Evolutionary conservation across 495 filamentous ascomycete genomes (phyloP), one percentile per base, ranked within the genome.

Genomic region (Penicillium taxi): DNA sequence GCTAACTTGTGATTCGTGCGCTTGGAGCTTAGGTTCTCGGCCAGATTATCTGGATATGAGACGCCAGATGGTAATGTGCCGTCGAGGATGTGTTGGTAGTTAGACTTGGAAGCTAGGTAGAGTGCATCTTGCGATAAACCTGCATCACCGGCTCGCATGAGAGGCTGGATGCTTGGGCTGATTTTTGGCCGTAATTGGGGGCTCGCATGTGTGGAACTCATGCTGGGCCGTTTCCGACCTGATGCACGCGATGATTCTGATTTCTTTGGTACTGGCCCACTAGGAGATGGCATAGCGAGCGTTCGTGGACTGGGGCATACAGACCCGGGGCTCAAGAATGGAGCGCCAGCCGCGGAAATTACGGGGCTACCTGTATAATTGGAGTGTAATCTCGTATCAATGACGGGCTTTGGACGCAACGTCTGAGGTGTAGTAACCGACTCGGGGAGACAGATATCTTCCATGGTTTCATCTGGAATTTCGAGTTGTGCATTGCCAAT

Each of bases 1-100:
- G 91, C 91, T 40, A 98, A 82, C 58, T 98, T 98, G 66, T 98
- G 91, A 25, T 86, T 94, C 5, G 91, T 96, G 43, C 91, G 83
- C 66, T 98, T 98, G 7, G 86, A 94, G 17, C 88, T 96, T 20
- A 98, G 64, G 37, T 93, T 93, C 21, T 88, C 91, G 4, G 87
- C 90, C 13, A 98, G 71, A 11, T 86, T 82, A 47, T 85, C 83
- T 0, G 91, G 91, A 44, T 95, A 98, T 1, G 80, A 84, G 16
- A 98, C 82, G 8, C 91, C 91, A 0, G 86, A 86, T 4, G 94
- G 77, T 27, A 82, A 77, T 26, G 82, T 96, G 27, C 91, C 91
- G 54, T 96, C 90, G 18, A 98, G 63, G 36, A 98, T 91, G 52
- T 95, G 91, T 55, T 98, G 91, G 53, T 98, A 98, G 55, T 98